These are phyloP conservation scores for Isabelozyma pseudorhagii DNA, from an alignment of 805 yeast genomes.

Conservation along the genomic window DNA sequence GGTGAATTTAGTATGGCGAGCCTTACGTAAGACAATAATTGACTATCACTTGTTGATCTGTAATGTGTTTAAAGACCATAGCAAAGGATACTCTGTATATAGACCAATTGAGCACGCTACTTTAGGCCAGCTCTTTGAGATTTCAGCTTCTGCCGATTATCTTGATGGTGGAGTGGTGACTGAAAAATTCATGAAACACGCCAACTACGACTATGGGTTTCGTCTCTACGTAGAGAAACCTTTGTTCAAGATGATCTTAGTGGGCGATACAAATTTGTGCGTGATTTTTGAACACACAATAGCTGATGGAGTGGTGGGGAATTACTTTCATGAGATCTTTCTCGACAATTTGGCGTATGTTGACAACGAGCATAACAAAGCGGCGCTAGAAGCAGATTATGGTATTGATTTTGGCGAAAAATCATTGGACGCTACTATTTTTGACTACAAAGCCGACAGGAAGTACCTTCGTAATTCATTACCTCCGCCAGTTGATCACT, in stretches of 20 bases:
- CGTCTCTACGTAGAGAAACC: conserved; percentile 20
- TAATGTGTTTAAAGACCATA: conserved; percentile 21
- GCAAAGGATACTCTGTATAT: conserved; percentile 10
- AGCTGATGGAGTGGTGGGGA: conserved; percentile 37
- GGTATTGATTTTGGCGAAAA: conserved; percentile 10
- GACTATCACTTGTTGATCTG: conserved; percentile 33
- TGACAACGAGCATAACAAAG: conserved; percentile 4
- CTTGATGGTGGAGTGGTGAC: conserved; percentile 15
- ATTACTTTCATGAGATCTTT: conserved; percentile 31
- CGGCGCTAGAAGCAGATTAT: conserved; percentile 7
- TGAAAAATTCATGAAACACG: conserved; percentile 26
- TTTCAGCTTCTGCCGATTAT: conserved; percentile 6
- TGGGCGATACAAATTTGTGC: conserved; percentile 18
- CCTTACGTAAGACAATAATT: conserved; percentile 27
- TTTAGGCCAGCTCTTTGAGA: conserved; percentile 22
- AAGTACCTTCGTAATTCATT: conserved; percentile 20
- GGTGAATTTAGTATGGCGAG: conserved; percentile 16
- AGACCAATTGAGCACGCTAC: conserved; percentile 19
- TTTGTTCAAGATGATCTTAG: conserved; percentile 23
- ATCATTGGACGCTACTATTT: conserved; percentile 12
- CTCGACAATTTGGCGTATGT: conserved; percentile 22
- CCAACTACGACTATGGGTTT: conserved; percentile 15
- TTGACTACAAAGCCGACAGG: conserved; percentile 18
- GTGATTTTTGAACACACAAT: conserved; percentile 35
- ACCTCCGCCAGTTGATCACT: conserved; percentile 34